Evolutionary conservation across 2,329 filamentous ascomycete genomes (phyloP), one percentile per base, ranked within the genome.

Genomic region (Hymenoscyphus fructigenus): DNA sequence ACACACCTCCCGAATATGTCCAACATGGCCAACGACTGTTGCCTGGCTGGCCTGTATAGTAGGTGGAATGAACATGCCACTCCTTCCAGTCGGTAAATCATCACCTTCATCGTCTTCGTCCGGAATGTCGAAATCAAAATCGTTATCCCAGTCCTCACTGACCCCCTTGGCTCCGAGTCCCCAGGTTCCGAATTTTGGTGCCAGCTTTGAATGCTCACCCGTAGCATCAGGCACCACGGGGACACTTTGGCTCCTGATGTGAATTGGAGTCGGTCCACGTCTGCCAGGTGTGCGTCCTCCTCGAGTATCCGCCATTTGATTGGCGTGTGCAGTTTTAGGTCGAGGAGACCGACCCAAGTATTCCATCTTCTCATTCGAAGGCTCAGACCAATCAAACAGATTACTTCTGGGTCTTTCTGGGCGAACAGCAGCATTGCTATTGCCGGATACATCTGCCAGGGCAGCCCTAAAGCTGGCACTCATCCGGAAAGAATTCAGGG

Each of bases 61-160:
- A 69, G 88, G 86, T 0, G 92, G 92, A 28, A 96, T 89, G n/a
- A 89, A 77, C 86, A 92, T 90, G 3, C 75, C 76, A 29, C 76
- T 75, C 32, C 75, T 76, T 38, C 76, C 77, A 44, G 76, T 75
- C n/a, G 76, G 76, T 4, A 67, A 75, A 41, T 77, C 72, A 55
- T 78, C 80, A 36, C 82, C 75, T 32, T 78, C 76, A 14, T 74
- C 72, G 15, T 74, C 72, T 14, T 65, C 71, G 50, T 73, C 70
- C 50, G 66, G 79, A 23, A 60, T 69, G 10, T 76, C 75, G 74
- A 94, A 93, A 66, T 94, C 91, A 71, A 96, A 95, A 75, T 96
- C 92, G 68, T 93, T 91, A 71, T 94, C 92, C 92, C 92, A 96
- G 73, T 95, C 91, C 75, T 96, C 92, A 67, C 89, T 93, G 12